Evolutionary conservation across 352 stramenopile species (phyloP).

Genomic region (Pythium inflatum): DNA sequence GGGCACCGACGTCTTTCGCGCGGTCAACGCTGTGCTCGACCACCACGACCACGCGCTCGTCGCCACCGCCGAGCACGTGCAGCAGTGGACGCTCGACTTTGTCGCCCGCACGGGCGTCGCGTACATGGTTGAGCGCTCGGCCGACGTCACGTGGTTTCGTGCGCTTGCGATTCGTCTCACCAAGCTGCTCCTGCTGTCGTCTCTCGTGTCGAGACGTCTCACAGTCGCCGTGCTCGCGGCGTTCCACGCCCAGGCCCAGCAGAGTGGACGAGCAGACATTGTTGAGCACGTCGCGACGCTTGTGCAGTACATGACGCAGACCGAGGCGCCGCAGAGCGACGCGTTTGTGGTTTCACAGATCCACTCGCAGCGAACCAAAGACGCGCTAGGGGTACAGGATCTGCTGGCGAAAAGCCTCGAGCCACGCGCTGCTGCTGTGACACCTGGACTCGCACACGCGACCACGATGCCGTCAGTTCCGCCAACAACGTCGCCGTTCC

Average conservation of each 20-base stretch:
- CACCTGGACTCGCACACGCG: background rate
- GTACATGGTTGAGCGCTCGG: constrained; percentile 33
- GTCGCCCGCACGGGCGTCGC: constrained; percentile 43
- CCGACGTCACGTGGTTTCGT: constrained; percentile 37
- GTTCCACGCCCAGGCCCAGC: constrained; percentile 41
- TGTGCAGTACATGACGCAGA: constrained; percentile 41
- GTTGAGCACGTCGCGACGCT: constrained; percentile 43
- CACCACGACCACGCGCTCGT: constrained; percentile 45
- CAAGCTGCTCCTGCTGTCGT: constrained; percentile 63
- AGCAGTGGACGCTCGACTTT: constrained; percentile 63
- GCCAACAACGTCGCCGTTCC: constrained; percentile 6
- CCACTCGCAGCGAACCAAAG: constrained; percentile 38
- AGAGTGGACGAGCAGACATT: constrained; percentile 32
- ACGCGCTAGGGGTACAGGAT: constrained; percentile 46
- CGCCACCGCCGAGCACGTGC: constrained; percentile 45
- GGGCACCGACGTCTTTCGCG: constrained; percentile 51
- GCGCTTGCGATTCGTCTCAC: constrained; percentile 50
- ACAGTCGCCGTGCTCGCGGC: constrained; percentile 45
- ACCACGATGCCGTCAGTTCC: constrained; percentile 4
- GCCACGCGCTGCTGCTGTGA: background rate
- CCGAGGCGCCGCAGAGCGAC: background rate
- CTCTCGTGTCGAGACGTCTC: constrained; percentile 50
- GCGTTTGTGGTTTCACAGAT: constrained; percentile 39
- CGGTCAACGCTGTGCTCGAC: constrained; percentile 59
- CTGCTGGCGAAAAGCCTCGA: constrained; percentile 33